Evolutionary conservation across 164 flowering plant species (phyloP), one percentile per base, ranked within the genome.

Genomic region (Magnolia changhungtana): DNA sequence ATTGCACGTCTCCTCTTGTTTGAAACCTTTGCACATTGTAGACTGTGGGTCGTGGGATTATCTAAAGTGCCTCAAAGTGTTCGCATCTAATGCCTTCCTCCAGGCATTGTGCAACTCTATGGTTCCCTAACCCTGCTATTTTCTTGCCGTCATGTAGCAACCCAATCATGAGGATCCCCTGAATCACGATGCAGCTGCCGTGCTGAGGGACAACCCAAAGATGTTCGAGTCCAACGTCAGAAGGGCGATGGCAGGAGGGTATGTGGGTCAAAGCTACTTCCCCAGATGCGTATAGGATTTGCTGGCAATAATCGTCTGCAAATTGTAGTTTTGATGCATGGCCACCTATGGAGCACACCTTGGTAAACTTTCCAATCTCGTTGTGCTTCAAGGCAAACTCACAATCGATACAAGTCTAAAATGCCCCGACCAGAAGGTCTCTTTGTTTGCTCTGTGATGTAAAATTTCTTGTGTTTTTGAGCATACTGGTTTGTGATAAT

Each of bases 101-200:
- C 6, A 5, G 45, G 45, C 45, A 37, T 37, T 37, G 45, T 37
- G 45, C 6, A 37, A 37, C 45, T 37, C 6, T 3, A 5, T 37
- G 45, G 6, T 37, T 37, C 45, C 45, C 45, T 37, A 37, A 10
- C 61, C 18, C 11, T 10, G 18, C 14, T 24, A 19, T 68, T 68
- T 27, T 31, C 8, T 67, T 7, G 9, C 24, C 16, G 67, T 2
- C 16, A 10, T 75, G 58, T 85, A 91, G 96, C 85, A 91, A 85
- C 96, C 93, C 8, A 89, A 91, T 74, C 77, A 79, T 55, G 96
- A 91, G 81, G 96, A 91, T 79, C 93, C 93, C 18, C 89, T 90
- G 52, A 91, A 91, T 76, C 91, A 90, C 37, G 93, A 91, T 50
- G 96, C 93, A 0, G 93, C 93, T 19, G 88, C 90, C 4, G 96